Evolutionary conservation across 2,329 filamentous ascomycete genomes (phyloP).

Genomic region (Ophiostoma populinum): DNA sequence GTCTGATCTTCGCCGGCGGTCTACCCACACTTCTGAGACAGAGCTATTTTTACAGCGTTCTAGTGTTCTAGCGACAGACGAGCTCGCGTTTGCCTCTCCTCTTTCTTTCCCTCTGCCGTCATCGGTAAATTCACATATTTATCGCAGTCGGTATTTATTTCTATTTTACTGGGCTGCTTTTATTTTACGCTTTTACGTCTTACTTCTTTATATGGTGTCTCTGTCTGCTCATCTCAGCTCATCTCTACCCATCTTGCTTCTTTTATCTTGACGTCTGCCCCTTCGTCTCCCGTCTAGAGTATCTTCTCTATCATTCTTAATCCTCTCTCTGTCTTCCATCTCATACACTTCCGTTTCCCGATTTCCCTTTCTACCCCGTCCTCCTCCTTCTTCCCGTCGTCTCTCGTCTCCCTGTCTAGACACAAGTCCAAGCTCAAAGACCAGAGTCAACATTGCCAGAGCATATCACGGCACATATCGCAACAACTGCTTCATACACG

Average conservation of each 20-base stretch:
- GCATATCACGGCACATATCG: neutral
- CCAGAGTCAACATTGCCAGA: too few relatives aligned
- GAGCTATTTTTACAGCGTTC: conserved; percentile 2
- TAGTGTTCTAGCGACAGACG: conserved; percentile 1
- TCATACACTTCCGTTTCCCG: neutral
- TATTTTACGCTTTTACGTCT: too few relatives aligned
- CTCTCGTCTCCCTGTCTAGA: neutral
- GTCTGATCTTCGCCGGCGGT: conserved; percentile 1
- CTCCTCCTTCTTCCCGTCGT: conserved; percentile 11
- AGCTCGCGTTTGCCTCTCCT: conserved; percentile 1
- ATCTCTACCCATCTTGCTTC: neutral
- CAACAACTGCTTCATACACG: neutral
- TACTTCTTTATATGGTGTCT: neutral
- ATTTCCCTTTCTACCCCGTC: conserved; percentile 6
- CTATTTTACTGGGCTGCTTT: too few relatives aligned
- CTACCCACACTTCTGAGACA: conserved; percentile 4
- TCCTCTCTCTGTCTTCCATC: conserved; percentile 2
- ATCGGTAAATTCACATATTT: too few relatives aligned
- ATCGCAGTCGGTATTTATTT: too few relatives aligned
- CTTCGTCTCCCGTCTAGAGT: too few relatives aligned
- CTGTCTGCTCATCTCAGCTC: neutral
- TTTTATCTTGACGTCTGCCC: neutral
- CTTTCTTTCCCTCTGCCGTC: conserved; percentile 1
- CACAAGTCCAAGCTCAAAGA: neutral
- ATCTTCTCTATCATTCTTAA: conserved; percentile 1